Base-by-base conservation (phyloP, 2,329 filamentous ascomycete species). In the Sporothrix schenckii region DNA sequence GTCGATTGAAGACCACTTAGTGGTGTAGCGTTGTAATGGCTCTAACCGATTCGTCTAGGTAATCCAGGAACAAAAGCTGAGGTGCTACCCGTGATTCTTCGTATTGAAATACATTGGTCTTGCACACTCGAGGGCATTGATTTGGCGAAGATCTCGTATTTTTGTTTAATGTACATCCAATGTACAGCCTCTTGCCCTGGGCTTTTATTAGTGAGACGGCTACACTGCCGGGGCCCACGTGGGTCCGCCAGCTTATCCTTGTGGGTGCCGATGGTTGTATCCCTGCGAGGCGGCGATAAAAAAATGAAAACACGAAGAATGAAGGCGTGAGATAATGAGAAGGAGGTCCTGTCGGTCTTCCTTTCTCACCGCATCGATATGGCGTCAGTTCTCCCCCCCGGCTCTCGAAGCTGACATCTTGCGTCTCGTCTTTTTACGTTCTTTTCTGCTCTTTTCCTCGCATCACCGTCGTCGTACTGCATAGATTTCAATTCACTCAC, bases 201-300 rank as follows among this genome's bases (percentile, higher is more conserved):
- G 19, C 14, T 47, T 47, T 4, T 27, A 24, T 44, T 63, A 19
- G 39, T 47, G 58, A 47, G 34, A 34, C 47, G 13, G 21, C 13
- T 63, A 47, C 14, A 44, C 14, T 44, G 14, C 41, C 30, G 39
- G 34, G 24, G 53, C 66, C 66, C 53, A 68, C 66, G 66, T 68
- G 66, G 66, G 66, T 24, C 39, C 53, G 19, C 16, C 53, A 60
- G 66, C 53, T 68, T 68, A 68, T 68, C 52, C 49, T 50, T 52
- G 61, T 52, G 16, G 58, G 16, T 7, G 58, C 21, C 19, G 14
- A 61, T 21, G n/a, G 24, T 47, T 41, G 21, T 47, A n/a, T 50
- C 65, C 50, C 63, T 67, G 21, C 54, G 41, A 44, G n/a, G 50
- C 34, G 50, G 50, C 65, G 44, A 61, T 34, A 44, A 34, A 49